Conservation (phyloP, 345 rosid genomes). For the Populus ilicifolia region DNA sequence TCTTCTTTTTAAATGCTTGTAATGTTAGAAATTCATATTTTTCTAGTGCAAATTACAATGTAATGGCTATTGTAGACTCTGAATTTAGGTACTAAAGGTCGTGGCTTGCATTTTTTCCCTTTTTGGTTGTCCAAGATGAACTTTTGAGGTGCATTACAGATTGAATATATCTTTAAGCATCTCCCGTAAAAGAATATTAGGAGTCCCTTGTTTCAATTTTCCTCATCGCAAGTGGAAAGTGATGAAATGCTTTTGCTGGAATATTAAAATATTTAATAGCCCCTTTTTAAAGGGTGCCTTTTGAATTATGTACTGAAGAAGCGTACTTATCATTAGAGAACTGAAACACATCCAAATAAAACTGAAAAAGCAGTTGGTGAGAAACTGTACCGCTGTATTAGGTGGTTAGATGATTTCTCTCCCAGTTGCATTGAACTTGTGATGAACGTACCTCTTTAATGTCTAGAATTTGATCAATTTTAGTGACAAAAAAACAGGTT, state of each 20-base stretch:
- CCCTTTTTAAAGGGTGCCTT: neutral
- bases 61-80: neutral
- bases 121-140: neutral
- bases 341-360: neutral
- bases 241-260: too few relatives aligned
- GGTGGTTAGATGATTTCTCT: neutral
- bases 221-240: too few relatives aligned
- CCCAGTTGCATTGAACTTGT: neutral
- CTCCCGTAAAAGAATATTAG: too few relatives aligned
- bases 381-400: neutral
- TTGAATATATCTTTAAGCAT: neutral
- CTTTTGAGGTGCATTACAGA: neutral
- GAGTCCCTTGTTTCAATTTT: too few relatives aligned
- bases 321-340: neutral
- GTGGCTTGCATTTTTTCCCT: neutral
- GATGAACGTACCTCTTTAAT: neutral
- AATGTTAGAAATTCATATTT: neutral
- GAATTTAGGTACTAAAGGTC: neutral
- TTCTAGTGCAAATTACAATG: neutral
- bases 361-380: neutral
- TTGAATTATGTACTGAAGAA: neutral
- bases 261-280: neutral
- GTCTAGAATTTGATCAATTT: neutral
- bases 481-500: neutral
- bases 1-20: neutral